These are phyloP conservation scores for Neurospora pannonica DNA, from an alignment of 495 filamentous ascomycete genomes.

Conservation along the genomic window DNA sequence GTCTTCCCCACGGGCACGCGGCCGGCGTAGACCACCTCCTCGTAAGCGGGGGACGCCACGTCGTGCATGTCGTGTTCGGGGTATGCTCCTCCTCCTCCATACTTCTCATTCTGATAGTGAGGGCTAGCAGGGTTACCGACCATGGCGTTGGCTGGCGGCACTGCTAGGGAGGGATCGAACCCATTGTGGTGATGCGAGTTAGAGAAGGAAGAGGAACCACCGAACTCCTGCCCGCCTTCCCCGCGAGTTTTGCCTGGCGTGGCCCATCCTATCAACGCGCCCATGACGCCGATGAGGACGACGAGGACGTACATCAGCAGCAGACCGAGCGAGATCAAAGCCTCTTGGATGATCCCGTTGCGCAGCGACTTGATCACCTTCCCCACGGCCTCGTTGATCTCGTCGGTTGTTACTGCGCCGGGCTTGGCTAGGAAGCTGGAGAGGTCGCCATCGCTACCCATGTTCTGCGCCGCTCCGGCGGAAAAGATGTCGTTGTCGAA, in stretches of 20 bases:
- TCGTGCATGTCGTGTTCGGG: background rate
- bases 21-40: constrained; percentile 17
- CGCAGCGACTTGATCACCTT: constrained; percentile 55
- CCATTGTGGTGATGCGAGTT: background rate
- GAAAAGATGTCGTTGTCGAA: constrained; percentile 78
- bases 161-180: background rate
- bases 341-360: constrained; percentile 58
- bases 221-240: constrained; percentile 35
- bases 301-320: constrained; percentile 68
- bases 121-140: background rate
- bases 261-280: constrained; percentile 47
- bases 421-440: constrained; percentile 70
- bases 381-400: constrained; percentile 66
- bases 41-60: background rate
- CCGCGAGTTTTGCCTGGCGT: constrained; percentile 42
- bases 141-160: background rate
- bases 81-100: background rate
- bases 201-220: background rate
- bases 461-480: constrained; percentile 57
- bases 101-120: background rate
- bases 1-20: constrained; percentile 12
- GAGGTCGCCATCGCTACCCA: constrained; percentile 45
- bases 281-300: constrained; percentile 59
- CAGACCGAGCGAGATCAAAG: constrained; percentile 63
- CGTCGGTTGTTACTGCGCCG: constrained; percentile 57